Conservation (phyloP, 2,329 filamentous ascomycete genomes). For the Chrysoporthe cubensis region DNA sequence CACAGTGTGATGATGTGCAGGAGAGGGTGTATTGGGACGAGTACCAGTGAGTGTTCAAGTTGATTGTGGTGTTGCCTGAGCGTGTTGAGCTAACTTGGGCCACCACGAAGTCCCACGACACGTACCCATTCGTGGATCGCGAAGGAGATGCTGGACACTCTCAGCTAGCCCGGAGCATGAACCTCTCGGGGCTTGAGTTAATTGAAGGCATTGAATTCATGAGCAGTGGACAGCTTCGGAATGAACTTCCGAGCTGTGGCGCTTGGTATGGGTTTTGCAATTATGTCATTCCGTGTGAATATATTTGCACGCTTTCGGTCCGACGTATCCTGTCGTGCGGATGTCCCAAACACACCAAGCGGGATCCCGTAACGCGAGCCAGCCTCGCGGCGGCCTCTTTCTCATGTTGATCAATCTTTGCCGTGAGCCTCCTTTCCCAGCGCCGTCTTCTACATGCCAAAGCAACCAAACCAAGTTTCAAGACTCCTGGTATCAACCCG, state of each 20-base stretch:
- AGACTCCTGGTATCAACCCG: constrained; percentile 16
- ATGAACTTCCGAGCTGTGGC: background rate
- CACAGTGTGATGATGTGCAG: constrained; percentile 10
- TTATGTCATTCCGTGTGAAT: background rate
- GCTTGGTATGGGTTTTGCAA: background rate
- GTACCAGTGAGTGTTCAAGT: constrained; percentile 9
- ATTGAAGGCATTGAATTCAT: background rate
- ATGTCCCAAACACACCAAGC: background rate
- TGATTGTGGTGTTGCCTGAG: background rate
- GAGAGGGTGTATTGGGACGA: constrained; percentile 16
- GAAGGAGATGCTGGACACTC: constrained; percentile 7
- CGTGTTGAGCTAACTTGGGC: background rate
- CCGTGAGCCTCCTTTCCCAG: background rate
- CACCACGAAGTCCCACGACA: constrained; percentile 2
- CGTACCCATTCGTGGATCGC: constrained; percentile 14
- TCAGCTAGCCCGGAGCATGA: background rate
- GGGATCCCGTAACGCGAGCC: background rate
- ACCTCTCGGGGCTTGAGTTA: background rate
- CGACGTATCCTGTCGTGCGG: background rate
- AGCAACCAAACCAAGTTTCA: background rate
- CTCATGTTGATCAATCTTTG: background rate
- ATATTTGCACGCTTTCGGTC: constrained; percentile 1
- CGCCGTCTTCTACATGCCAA: constrained; percentile 6
- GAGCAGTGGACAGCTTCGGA: background rate
- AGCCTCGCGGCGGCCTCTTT: constrained; percentile 9